Conservation (phyloP, 345 rosid genomes). For the Geranium rotundifolium region DNA sequence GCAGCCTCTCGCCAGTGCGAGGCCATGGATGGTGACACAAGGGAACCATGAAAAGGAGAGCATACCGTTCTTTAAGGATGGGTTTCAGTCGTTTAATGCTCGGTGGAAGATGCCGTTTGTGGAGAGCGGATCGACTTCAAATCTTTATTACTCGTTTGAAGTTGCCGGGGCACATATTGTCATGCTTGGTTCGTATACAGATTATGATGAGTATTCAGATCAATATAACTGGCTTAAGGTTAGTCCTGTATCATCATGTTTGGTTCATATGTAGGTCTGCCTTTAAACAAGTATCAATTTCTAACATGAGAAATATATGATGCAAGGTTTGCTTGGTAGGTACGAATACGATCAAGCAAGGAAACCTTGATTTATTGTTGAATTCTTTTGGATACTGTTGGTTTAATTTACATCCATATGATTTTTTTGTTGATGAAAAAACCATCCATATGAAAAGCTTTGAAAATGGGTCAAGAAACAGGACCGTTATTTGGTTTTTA, state of each 20-base stretch:
- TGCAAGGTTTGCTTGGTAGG: no score
- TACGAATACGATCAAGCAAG: no score
- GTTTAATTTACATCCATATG: no score
- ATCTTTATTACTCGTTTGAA: slow-evolving; percentile 89
- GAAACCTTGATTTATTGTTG: no score
- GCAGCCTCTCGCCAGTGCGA: slow-evolving; percentile 88
- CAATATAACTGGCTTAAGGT: slow-evolving; percentile 89
- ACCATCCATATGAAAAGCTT: no score
- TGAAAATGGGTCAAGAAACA: no score
- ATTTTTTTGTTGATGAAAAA: no score
- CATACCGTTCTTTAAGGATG: slow-evolving; percentile 57
- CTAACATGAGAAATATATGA: no score
- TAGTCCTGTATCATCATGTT: slow-evolving; percentile 1
- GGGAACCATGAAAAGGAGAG: slow-evolving; percentile 86
- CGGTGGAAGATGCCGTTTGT: slow-evolving; percentile 93
- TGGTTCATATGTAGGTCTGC: no score
- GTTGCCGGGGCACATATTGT: slow-evolving; percentile 72
- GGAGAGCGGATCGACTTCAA: slow-evolving; percentile 83
- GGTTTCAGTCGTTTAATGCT: slow-evolving; percentile 62
- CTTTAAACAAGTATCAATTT: no score
- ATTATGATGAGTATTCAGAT: slow-evolving; percentile 50
- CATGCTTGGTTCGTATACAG: slow-evolving; percentile 86
- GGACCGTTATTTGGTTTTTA: no score
- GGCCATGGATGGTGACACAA: slow-evolving; percentile 97
- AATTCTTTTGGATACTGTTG: no score